Percentiles rank a stretch among this genome's conserved stretches.
Evolutionary conservation across 169 alveolate species (phyloP).

Genomic region (Nephromyces sp.): DNA sequence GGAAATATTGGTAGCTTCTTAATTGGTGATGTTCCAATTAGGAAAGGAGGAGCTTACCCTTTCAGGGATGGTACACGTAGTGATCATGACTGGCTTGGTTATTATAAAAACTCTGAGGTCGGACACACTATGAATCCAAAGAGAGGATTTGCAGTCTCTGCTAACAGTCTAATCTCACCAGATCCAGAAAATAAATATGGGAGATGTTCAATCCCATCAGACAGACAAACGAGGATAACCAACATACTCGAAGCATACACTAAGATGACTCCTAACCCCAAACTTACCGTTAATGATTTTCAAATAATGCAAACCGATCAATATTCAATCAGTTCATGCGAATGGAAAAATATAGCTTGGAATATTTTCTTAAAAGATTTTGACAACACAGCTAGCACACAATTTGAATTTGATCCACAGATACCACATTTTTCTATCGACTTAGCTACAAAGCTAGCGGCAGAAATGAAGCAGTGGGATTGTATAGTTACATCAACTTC

Average conservation of each 20-base stretch:
- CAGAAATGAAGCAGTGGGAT: not conserved
- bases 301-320: not conserved
- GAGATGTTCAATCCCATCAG: not conserved
- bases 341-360: not conserved
- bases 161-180: not conserved
- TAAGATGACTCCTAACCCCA: not conserved
- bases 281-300: not conserved
- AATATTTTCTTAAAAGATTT: not conserved
- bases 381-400: not conserved
- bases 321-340: not conserved
- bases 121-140: not conserved
- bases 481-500: not conserved
- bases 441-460: too few relatives aligned
- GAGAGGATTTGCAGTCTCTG: not conserved
- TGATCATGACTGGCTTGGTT: not conserved
- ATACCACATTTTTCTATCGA: not conserved
- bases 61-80: not conserved
- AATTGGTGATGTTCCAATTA: not conserved
- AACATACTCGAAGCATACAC: not conserved
- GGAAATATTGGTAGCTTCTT: not conserved
- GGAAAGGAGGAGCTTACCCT: not conserved
- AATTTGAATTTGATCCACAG: not conserved
- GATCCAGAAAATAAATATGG: not conserved
- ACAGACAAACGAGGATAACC: not conserved
- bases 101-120: not conserved